Evolutionary conservation across 495 filamentous ascomycete species (phyloP).

Genomic region (Penicillium lividum): DNA sequence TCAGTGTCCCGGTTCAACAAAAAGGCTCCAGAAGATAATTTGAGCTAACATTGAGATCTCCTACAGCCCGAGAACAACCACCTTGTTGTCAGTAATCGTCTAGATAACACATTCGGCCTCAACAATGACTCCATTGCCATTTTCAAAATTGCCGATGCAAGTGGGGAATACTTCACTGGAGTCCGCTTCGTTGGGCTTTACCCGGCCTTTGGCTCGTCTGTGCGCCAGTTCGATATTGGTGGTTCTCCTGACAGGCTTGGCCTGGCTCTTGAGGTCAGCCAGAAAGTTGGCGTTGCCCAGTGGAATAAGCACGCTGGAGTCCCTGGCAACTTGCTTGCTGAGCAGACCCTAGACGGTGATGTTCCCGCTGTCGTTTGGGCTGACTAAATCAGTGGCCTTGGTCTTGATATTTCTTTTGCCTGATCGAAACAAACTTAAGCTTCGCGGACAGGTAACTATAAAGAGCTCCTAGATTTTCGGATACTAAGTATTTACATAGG

Average conservation of each 20-base stretch:
- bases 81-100: conserved; percentile 57
- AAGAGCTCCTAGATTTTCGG: too few species aligned
- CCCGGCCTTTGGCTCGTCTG: conserved; percentile 40
- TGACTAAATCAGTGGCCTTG: too few species aligned
- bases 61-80: conserved; percentile 23
- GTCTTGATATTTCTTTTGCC: too few species aligned
- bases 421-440: too few species aligned
- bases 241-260: conserved; percentile 30
- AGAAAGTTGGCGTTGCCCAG: conserved; percentile 13
- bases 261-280: conserved; percentile 27
- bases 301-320: conserved; percentile 16
- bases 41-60: background rate
- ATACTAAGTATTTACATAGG: too few species aligned
- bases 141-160: conserved; percentile 26
- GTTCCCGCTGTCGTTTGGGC: conserved; percentile 19
- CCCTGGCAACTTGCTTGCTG: conserved; percentile 16
- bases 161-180: conserved; percentile 22
- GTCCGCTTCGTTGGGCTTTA: conserved; percentile 33
- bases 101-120: conserved; percentile 48
- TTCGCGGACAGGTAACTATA: too few species aligned
- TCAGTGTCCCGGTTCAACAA: conserved; percentile 33
- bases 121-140: conserved; percentile 46
- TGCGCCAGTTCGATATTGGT: conserved; percentile 40
- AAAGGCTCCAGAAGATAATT: background rate
- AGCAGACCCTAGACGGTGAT: conserved; percentile 16